Evolutionary conservation across 2,329 filamentous ascomycete genomes (phyloP), one percentile per base, ranked within the genome.

Genomic region (Colletotrichum australisinense): DNA sequence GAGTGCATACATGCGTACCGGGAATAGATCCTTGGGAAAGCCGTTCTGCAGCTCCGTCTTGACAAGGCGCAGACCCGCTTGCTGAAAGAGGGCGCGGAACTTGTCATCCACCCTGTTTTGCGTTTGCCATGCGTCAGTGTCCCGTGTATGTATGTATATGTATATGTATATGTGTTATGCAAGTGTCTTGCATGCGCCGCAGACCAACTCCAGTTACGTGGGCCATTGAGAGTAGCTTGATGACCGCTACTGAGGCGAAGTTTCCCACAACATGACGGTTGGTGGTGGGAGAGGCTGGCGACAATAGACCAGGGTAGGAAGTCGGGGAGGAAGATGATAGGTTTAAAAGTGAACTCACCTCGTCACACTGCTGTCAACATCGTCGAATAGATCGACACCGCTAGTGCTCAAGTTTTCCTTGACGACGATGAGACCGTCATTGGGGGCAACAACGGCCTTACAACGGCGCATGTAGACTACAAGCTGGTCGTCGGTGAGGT

Each of bases 1-100:
- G 77, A 97, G 82, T 1, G 94, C 95, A 83, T 95, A 98, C 81
- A 93, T 93, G 77, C 90, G 89, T 22, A 98, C 93, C 0, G 94
- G 93, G 76, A 92, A 92, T 38, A 97, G 80, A 56, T 88, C 87
- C 57, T 88, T 90, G 1, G 92, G 91, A 19, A 97, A 92, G 0
- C 94, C 94, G 49, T 87, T 88, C 83, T 97, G 94, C 63, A 94
- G 77, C 80, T 97, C 94, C 0, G 89, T 91, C 79, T 86, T 89
- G 46, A 95, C 83, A n/a, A 98, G 79, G 67, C 85, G 87, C 76
- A 97, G 80, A 0, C 91, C 92, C 0, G 94, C 93, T 63, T 91
- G 81, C 67, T 89, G 85, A 78, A 98, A 97, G 9, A 97, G 80
- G 6, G 80, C 78, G 73, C 88, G 87, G 77, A 95, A 97, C 77